phyloP scores from a whole-genome alignment of 2,329 filamentous ascomycete species.

The Sarocladium strictum region DNA sequence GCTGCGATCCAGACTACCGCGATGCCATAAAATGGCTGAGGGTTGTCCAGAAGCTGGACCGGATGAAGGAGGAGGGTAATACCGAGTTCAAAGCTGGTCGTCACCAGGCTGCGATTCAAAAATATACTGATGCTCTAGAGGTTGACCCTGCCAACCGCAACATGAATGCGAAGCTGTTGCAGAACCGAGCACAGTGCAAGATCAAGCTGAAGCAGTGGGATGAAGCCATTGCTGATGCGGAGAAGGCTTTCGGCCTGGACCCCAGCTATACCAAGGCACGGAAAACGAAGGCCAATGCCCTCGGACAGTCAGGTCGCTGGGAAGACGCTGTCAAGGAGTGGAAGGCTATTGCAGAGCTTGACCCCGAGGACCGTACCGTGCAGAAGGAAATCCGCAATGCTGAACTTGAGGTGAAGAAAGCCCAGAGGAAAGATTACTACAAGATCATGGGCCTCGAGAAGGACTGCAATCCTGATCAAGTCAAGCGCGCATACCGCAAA shows the following conservation, averaged over 20 bases:
- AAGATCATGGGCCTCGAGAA: slow-evolving; percentile 90
- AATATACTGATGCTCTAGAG: slow-evolving; percentile 76
- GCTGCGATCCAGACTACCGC: slow-evolving; percentile 85
- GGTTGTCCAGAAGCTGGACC: slow-evolving; percentile 84
- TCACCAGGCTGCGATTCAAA: slow-evolving; percentile 74
- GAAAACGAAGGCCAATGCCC: slow-evolving; percentile 87
- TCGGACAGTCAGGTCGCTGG: slow-evolving; percentile 83
- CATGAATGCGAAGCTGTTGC: slow-evolving; percentile 89
- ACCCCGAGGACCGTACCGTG: slow-evolving; percentile 75
- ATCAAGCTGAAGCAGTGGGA: slow-evolving; percentile 80
- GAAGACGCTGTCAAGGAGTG: slow-evolving; percentile 85
- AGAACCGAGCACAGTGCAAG: slow-evolving; percentile 85
- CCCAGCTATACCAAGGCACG: slow-evolving; percentile 82
- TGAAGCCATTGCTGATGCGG: slow-evolving; percentile 78
- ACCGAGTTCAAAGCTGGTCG: slow-evolving; percentile 78
- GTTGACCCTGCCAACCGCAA: slow-evolving; percentile 85
- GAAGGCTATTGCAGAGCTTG: slow-evolving; percentile 77
- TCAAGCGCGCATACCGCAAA: slow-evolving; percentile 97
- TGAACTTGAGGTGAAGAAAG: slow-evolving; percentile 96
- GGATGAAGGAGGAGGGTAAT: slow-evolving; percentile 93
- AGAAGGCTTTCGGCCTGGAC: slow-evolving; percentile 76
- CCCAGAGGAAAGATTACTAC: slow-evolving; percentile 96
- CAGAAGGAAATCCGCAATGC: slow-evolving; percentile 81
- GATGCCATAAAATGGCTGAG: slow-evolving; percentile 84
- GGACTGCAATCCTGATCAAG: slow-evolving; percentile 73